phyloP scores from a whole-genome alignment of 306 rosid species.

The Prosopis cineraria region DNA sequence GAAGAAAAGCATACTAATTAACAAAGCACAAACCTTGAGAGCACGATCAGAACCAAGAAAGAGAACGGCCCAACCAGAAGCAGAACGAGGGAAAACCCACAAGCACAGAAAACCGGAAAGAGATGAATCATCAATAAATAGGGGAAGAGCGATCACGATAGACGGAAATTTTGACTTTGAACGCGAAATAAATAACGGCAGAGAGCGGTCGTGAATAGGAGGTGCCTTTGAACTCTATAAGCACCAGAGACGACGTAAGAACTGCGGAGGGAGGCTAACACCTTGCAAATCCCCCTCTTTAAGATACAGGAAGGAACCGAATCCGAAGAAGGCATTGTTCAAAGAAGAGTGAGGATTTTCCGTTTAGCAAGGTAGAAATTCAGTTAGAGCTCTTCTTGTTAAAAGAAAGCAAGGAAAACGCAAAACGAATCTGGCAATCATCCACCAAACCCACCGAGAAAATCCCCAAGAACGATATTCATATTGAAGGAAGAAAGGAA shows the following conservation, averaged over 20 bases:
- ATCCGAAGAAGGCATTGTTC: not conserved
- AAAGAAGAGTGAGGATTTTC: not conserved
- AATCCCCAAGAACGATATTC: not conserved
- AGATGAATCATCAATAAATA: not conserved
- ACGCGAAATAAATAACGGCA: conserved; percentile 6
- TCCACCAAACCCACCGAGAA: not conserved
- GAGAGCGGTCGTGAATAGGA: conserved; percentile 12
- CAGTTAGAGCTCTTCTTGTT: not conserved
- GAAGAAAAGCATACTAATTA: not conserved
- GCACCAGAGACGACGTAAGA: conserved; percentile 40
- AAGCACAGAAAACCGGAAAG: conserved; percentile 12
- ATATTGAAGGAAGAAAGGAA: not conserved
- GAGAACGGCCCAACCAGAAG: conserved; percentile 20
- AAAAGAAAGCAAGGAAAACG: not conserved
- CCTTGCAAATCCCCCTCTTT: not conserved
- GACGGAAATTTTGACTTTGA: conserved; percentile 44
- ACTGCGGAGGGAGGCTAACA: conserved; percentile 1
- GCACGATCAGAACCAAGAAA: conserved; percentile 32
- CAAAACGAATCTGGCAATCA: conserved; percentile 4
- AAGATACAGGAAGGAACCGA: not conserved
- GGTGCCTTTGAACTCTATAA: conserved; percentile 5
- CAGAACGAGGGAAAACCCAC: conserved; percentile 40
- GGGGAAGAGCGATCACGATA: not conserved
- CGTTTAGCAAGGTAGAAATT: not conserved
- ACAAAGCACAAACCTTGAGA: conserved; percentile 15